A percentile compares a stretch with the other conserved stretches of the same genome.
These are phyloP conservation scores for Magnaporthales sp. DNA, from an alignment of 2,329 filamentous ascomycete genomes.

Conservation along the genomic window DNA sequence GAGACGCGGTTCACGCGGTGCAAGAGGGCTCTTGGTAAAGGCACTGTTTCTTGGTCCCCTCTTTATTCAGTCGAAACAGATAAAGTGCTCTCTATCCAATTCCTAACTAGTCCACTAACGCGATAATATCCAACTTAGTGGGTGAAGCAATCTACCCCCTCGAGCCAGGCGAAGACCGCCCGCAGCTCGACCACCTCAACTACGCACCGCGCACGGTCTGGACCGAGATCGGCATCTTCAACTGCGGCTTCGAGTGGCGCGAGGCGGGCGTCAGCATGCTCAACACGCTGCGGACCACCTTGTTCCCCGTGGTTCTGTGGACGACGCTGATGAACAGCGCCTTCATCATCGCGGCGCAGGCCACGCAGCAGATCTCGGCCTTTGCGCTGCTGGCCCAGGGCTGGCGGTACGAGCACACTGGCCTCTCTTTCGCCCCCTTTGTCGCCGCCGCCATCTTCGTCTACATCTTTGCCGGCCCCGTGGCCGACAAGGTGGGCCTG, in stretches of 20 bases:
- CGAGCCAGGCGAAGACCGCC: slow-evolving; percentile 16
- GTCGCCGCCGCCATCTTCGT: slow-evolving; percentile 13
- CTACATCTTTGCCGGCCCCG: slow-evolving; percentile 17
- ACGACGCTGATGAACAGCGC: slow-evolving; percentile 19
- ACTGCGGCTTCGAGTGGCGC: slow-evolving; percentile 18
- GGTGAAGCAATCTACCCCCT: slow-evolving; percentile 8
- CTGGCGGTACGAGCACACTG: slow-evolving; percentile 20
- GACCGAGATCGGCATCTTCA: slow-evolving; percentile 24
- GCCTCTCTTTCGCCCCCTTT: slow-evolving; percentile 17
- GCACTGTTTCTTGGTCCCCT: not conserved
- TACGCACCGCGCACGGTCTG: slow-evolving; percentile 18
- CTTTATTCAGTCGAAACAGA: not conserved
- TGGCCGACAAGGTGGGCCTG: slow-evolving; percentile 20
- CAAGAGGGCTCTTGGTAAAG: slow-evolving; percentile 19
- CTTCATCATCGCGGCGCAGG: slow-evolving; percentile 19
- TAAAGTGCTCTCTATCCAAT: not conserved
- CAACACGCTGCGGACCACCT: slow-evolving; percentile 20
- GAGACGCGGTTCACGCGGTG: slow-evolving; percentile 25
- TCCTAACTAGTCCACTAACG: not conserved
- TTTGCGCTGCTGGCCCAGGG: slow-evolving; percentile 19
- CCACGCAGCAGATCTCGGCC: slow-evolving; percentile 16
- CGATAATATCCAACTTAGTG: not conserved
- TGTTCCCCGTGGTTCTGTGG: slow-evolving; percentile 25
- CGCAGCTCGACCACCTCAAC: slow-evolving; percentile 17
- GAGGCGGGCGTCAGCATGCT: slow-evolving; percentile 16